Conservation (phyloP, 441 rosid species). For the Gossypium gossypioides region DNA sequence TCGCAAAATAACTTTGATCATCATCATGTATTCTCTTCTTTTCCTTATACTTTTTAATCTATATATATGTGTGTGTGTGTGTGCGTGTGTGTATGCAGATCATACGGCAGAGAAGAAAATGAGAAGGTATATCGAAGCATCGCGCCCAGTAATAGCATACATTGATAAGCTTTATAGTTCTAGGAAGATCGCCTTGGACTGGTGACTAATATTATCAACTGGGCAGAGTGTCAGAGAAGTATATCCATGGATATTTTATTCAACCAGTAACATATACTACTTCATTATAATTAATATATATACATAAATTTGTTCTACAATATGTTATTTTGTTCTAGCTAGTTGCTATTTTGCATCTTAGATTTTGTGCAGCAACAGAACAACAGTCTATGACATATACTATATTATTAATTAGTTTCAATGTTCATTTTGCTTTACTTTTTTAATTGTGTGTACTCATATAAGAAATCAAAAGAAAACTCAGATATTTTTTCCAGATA, state of each 20-base stretch:
- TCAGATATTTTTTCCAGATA: too few relatives aligned
- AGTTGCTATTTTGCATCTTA: neutral
- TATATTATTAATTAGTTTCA: neutral
- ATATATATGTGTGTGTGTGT: too few relatives aligned
- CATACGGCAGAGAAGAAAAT: slow-evolving; percentile 68
- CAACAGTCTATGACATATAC: neutral
- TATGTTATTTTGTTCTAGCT: neutral
- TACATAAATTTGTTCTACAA: neutral
- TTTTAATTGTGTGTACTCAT: too few relatives aligned
- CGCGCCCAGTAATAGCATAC: slow-evolving; percentile 52
- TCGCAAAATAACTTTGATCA: neutral
- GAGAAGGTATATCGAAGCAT: slow-evolving; percentile 61
- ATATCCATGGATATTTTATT: neutral
- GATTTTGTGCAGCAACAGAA: neutral
- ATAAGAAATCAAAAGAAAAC: too few relatives aligned
- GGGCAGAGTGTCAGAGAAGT: neutral
- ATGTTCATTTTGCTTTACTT: neutral
- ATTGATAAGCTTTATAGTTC: slow-evolving; percentile 64
- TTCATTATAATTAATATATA: too few relatives aligned
- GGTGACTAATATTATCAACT: slow-evolving; percentile 34
- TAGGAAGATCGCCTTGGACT: slow-evolving; percentile 68
- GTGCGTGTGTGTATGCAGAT: slow-evolving; percentile 29
- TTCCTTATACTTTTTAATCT: neutral
- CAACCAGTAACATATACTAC: neutral
- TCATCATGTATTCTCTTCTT: neutral